These are phyloP conservation scores for Flaveria ramosissima DNA, from an alignment of 129 eudicot genomes.

Conservation along the genomic window DNA sequence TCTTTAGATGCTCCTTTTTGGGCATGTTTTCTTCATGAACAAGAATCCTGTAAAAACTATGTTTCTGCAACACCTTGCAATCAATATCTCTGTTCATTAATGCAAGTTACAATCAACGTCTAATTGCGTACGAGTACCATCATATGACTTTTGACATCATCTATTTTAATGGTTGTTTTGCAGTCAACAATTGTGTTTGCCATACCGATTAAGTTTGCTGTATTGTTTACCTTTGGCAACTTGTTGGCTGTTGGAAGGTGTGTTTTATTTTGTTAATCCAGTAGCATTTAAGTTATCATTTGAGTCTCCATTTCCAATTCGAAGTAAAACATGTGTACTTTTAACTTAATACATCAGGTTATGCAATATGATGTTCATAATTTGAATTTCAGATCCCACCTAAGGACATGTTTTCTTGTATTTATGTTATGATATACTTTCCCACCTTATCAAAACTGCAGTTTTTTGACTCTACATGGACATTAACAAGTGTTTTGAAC, in stretches of 20 bases:
- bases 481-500: background rate
- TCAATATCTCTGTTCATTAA: background rate
- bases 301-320: background rate
- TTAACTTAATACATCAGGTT: background rate
- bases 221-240: slow-evolving; percentile 89
- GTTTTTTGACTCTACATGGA: background rate
- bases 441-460: background rate
- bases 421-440: background rate
- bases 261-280: slow-evolving; percentile 3
- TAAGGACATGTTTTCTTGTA: background rate
- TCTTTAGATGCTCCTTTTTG: background rate
- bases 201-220: slow-evolving; percentile 89
- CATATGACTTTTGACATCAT: slow-evolving; percentile 21
- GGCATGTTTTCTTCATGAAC: background rate
- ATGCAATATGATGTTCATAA: background rate
- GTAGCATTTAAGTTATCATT: slow-evolving; percentile 1
- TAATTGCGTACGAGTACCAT: background rate
- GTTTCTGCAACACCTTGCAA: background rate
- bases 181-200: slow-evolving; percentile 81
- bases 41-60: background rate
- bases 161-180: slow-evolving; percentile 33
- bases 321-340: background rate
- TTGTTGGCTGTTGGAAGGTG: slow-evolving; percentile 94
- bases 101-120: too few species aligned
- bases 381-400: background rate